A percentile compares a stretch with the other conserved stretches of the same genome.
Conservation (phyloP, 352 stramenopile species). For the Phytophthora hybrid region DNA sequence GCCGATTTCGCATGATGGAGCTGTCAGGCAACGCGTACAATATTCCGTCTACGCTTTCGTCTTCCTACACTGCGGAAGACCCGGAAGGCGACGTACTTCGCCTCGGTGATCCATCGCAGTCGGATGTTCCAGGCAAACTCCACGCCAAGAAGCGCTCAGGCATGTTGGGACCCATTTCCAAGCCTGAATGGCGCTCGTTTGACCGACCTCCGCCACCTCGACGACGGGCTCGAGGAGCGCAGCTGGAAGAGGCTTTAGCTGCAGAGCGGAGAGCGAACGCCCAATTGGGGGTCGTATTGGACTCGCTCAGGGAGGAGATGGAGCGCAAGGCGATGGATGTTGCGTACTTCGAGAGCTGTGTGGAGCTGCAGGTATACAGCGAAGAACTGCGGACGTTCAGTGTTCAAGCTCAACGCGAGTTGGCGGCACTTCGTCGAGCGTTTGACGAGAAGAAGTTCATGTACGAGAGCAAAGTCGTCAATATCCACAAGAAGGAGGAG, state of each 20-base stretch:
- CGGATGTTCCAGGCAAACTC: conserved; percentile 38
- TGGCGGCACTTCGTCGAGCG: conserved; percentile 48
- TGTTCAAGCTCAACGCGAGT: conserved; percentile 45
- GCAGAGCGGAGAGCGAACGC: conserved; percentile 54
- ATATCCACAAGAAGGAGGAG: conserved; percentile 77
- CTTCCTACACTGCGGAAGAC: conserved; percentile 19
- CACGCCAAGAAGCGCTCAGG: conserved; percentile 74
- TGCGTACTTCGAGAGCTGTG: conserved; percentile 78
- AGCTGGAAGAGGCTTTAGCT: conserved; percentile 73
- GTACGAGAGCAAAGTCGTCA: conserved; percentile 55
- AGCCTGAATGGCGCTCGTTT: conserved; percentile 53
- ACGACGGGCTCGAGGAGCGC: conserved; percentile 70
- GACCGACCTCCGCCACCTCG: conserved; percentile 43
- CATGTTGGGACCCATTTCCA: conserved; percentile 74
- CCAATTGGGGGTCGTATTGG: conserved; percentile 54
- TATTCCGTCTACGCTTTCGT: conserved; percentile 20
- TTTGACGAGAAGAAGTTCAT: conserved; percentile 66
- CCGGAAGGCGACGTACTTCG: conserved; percentile 17
- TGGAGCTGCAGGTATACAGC: conserved; percentile 59
- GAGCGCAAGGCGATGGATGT: conserved; percentile 84
- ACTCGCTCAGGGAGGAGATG: conserved; percentile 69
- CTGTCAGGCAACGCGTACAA: conserved; percentile 64
- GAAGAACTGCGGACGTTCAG: conserved; percentile 62
- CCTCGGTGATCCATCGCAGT: conserved; percentile 9
- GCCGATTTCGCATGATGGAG: conserved; percentile 64